Evolutionary conservation across 768 basidiomycete species (phyloP), one percentile per base, ranked within the genome.

Genomic region (Lepiota venenata): DNA sequence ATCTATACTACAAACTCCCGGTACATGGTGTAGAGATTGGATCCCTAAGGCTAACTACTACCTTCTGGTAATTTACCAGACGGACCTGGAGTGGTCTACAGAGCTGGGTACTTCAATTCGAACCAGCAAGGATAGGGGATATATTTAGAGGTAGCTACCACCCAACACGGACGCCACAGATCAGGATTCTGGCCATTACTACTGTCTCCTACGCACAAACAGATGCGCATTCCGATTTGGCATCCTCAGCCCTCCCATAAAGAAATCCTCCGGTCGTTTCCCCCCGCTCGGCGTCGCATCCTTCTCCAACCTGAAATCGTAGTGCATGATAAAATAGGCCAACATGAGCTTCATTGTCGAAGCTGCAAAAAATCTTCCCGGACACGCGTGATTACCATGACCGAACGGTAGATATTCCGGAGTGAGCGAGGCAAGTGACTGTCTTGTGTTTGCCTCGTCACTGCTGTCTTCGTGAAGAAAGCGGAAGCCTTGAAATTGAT

Each of bases 401-500:
- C 75, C 74, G 46, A 74, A 76, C 0, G 64, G 48, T 14, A 72
- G 56, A 38, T 64, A 71, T 10, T 70, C 65, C 8, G 62, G 39
- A 2, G 61, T 63, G 0, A 65, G 62, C 4, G 65, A 64, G 44
- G 55, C 65, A 57, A 64, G 36, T 7, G 50, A 52, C n/a, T 25
- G 50, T 10, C 42, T 67, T 56, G 60, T 64, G 56, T 51, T 61
- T 50, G 47, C 63, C 52, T 42, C 63, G 18, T 51, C 61, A 21
- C 35, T 56, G 50, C 25, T 63, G 47, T 65, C 60, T 50, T 64
- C 61, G 10, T 32, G 32, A 47, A 67, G 48, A 58, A 74, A 78
- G 0, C 80, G 69, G 56, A 72, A 73, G 0, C 71, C 71, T 25
- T 79, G 71, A 57, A 81, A 82, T 14, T 51, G 57, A 3, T 63